Conservation (phyloP, 139 green algal species). For the Axilococcus clingmanii region DNA sequence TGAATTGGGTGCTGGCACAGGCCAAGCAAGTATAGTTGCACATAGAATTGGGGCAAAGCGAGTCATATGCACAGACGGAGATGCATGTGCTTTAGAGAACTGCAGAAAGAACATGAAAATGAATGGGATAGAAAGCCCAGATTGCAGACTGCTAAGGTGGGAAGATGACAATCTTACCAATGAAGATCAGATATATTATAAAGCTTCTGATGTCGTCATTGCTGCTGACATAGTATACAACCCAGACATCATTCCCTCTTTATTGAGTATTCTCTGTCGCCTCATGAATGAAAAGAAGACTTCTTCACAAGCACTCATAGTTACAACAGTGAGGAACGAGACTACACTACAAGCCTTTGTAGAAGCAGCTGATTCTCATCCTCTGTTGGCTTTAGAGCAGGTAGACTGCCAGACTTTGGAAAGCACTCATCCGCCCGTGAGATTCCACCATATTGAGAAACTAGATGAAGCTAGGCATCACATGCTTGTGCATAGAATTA, state of each 20-base stretch:
- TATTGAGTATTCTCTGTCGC: conserved; percentile 17
- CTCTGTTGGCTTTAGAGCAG: conserved; percentile 1
- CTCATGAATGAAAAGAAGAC: too few species aligned
- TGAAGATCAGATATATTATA: conserved; percentile 4
- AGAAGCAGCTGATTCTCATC: background rate
- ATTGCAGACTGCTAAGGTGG: too few species aligned
- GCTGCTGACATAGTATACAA: conserved; percentile 64
- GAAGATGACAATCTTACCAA: too few species aligned
- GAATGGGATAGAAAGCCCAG: conserved; percentile 37
- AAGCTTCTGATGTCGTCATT: conserved; percentile 32
- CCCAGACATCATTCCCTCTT: conserved; percentile 21
- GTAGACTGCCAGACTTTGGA: background rate
- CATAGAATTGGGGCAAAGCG: conserved; percentile 11
- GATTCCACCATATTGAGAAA: conserved; percentile 9
- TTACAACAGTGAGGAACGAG: conserved; percentile 13
- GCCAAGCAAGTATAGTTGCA: conserved; percentile 39
- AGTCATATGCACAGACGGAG: conserved; percentile 55
- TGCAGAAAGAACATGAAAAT: conserved; percentile 48
- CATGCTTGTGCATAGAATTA: conserved; percentile 21
- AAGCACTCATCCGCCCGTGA: background rate
- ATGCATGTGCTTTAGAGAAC: conserved; percentile 46
- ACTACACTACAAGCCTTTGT: conserved; percentile 14
- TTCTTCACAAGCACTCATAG: conserved; percentile 3
- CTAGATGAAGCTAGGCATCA: conserved; percentile 1
- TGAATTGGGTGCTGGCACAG: conserved; percentile 60